Evolutionary conservation across 2,329 filamentous ascomycete species (phyloP), one percentile per base, ranked within the genome.

Genomic region (Sclerotinia minor): DNA sequence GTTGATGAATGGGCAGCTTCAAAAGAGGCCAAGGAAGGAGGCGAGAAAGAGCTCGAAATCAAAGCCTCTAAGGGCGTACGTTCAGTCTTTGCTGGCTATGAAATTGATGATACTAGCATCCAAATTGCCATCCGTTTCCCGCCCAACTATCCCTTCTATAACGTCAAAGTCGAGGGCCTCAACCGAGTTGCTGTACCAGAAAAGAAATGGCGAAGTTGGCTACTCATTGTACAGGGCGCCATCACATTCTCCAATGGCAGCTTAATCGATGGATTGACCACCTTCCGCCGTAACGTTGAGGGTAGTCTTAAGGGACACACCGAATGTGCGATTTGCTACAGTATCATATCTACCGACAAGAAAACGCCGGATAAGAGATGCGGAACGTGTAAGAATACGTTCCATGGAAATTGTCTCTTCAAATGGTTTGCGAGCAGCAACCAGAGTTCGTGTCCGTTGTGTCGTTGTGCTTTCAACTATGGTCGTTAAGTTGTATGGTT

Each of bases 361-460:
- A 90, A 91, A 79, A 87, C 96, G 78, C 95, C 95, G 0, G 94
- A 95, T 78, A 98, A 98, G 83, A 84, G 87, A 66, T 99, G 95
- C 78, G 83, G 85, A 58, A 98, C 94, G 1, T 99, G 95, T 84
- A 94, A 93, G 83, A 94, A 99, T 79, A 82, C 91, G 65, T 99
- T 98, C 82, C 95, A 99, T 79, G 86, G 89, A 0, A 86, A 87
- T 2, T 99, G 95, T 80, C 80, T 99, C 79, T 97, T 92, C 82
- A 94, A 94, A 80, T 99, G 95, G 95, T 98, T 99, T 83, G 91
- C 92, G 83, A 94, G 85, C 74, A 97, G 93, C 77, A 96, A 92
- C 79, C 89, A 92, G 76, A 95, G 91, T 75, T 94, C 90, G 60
- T 99, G 95, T 79, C 95, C 95, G 59, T 82, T 99, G 71, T 99